Base-by-base conservation (phyloP, 495 filamentous ascomycete genomes). In the Penicillium riverlandense region DNA sequence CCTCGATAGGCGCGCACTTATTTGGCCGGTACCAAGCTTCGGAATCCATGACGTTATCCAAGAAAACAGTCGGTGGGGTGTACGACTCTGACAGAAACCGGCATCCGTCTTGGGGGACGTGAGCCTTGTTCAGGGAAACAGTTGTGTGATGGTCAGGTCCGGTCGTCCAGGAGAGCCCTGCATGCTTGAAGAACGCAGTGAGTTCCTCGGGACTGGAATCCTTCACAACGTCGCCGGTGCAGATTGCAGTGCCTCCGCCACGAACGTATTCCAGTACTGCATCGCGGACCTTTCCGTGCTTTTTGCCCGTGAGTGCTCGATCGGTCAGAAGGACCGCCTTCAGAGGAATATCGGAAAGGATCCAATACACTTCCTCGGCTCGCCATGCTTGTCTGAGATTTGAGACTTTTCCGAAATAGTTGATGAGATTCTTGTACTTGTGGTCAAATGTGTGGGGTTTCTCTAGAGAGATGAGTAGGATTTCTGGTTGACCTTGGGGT, bases 201-300 rank as follows among this genome's bases (percentile, higher is more conserved):
- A 22, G 22, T 6, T 22, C 22, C 22, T 22, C 22, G 22, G 22
- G 22, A 22, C 22, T 22, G 22, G 22, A 22, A 3, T 22, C 22
- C 0, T 22, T 22, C 22, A 4, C 22, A 22, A 48, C 43, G 8
- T 27, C n/a, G 9, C 40, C 40, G 2, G 43, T 38, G 29, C 33
- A 48, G 35, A 48, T 43, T 16, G 32, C 45, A 8, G 35, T 43
- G 33, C 45, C 45, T 8, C 45, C 45, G 35, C 27, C 7, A 6
- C 7, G 40, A 6, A 43, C 22, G 14, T 43, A 48, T 1, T 27
- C 13, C 1, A 48, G 5, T 2, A 48, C 12, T 5, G 32, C 27
- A 2, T 36, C 5, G 32, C 38, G 28, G 9, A 41, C 28, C 0
- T 10, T 5, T 1, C 6, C 22, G 27, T 32, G 12, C 7, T 8